Base-by-base conservation (phyloP, 495 filamentous ascomycete species). In the Trichoderma asperelloides region DNA sequence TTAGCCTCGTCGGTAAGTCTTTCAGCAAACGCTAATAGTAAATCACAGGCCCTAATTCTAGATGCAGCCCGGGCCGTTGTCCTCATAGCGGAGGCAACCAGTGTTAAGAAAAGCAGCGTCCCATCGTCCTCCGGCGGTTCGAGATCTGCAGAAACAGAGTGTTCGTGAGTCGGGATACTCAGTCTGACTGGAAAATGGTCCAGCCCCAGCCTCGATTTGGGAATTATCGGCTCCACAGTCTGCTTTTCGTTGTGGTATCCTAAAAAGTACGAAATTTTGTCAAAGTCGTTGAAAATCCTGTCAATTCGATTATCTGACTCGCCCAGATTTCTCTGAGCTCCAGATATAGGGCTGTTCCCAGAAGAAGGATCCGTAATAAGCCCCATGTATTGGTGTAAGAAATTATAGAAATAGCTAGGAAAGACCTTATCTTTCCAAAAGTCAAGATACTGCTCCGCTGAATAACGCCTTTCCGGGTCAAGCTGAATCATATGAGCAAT, bases 301-400 rank as follows among this genome's bases (percentile, higher is more conserved):
- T 98, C 92, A 67, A 99, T 98, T 47, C 96, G 85, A 68, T 97
- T 91, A 76, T 99, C 96, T 0, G 92, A 85, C 71, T 96, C 90
- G 49, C 88, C 89, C 68, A 91, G 79, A 68, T 89, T 92, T 49
- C 83, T 83, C 23, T 82, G 79, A 21, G 86, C 84, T 1, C 86
- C 81, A 25, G 86, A 86, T 11, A 90, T 79, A 23, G 85, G 79
- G 49, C 83, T 81, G 65, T 87, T 87, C 2, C 91, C 92, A 37
- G 91, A 89, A 3, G 88, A 90, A n/a, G 92, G 90, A 74, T 99
- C 94, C 2, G 96, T 98, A 71, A 99, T 91, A 49, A 95, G 81
- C 70, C 89, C 91, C 92, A 98, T 96, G 75, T 97, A 96, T 69
- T 96, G 91, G 73, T 98, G 95, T 40, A 98, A 84, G 74, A 97